Base-by-base conservation (phyloP, 306 rosid genomes). In the Mimosa bimucronata region DNA sequence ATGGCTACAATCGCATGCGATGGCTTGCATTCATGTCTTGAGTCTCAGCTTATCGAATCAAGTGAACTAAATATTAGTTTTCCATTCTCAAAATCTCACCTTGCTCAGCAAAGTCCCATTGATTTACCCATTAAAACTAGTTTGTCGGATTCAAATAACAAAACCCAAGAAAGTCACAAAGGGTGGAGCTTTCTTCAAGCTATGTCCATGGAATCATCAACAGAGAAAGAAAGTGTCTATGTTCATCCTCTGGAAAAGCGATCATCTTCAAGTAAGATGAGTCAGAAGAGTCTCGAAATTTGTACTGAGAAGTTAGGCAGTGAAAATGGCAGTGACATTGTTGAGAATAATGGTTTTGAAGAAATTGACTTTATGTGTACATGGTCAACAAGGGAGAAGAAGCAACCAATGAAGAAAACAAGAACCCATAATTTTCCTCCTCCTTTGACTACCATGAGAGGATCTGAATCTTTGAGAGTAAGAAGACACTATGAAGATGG, bases 231-330 rank as follows among this genome's bases (percentile, higher is more conserved):
- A 62, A 67, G 28, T 0, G 29, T 71, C 3, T 93, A 93, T 73
- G 90, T 89, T 15, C 91, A 75, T 68, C 90, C 93, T 13, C 81
- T 82, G 19, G 80, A 60, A 9, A 88, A 85, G 78, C 75, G 68
- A 5, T 76, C 38, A 34, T 34, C 94, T 11, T 74, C 79, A 6
- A 28, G 76, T 21, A 42, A 65, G 26, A 92, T 95, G 1, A 93
- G 91, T 65, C 84, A 88, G n/a, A 88, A 82, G 68, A 93, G 98
- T 85, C 80, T 95, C 79, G 82, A 87, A 30, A 69, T 95, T 25
- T 95, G 99, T 79, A 95, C 99, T 4, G 99, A 95, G 74, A 89
- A 91, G 31, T 75, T 95, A 48, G 99, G 99, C 15, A 92, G 89
- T 9, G 99, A 95, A 74, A 95, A 96, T 0, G 99, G 99, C 25